Evolutionary conservation across 495 filamentous ascomycete genomes (phyloP).

Genomic region (Tuber brumale): DNA sequence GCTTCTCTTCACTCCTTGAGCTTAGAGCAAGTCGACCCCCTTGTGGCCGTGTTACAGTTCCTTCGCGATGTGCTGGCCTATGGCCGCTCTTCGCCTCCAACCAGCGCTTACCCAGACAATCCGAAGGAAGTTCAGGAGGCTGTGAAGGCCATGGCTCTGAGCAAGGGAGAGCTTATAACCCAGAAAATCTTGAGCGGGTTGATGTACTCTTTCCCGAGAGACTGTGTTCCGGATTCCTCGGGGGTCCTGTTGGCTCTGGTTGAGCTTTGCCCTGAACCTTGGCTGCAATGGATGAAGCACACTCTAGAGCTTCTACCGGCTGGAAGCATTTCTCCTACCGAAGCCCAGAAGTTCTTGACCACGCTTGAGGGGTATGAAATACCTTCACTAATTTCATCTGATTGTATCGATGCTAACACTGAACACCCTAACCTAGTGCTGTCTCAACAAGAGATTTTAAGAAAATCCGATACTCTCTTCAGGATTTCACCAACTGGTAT

Average conservation of each 20-base stretch:
- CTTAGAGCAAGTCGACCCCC: slow-evolving; percentile 80
- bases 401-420: background rate
- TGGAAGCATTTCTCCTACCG: slow-evolving; percentile 64
- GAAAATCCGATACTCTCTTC: slow-evolving; percentile 72
- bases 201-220: slow-evolving; percentile 96
- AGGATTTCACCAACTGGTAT: slow-evolving; percentile 95
- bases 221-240: slow-evolving; percentile 89
- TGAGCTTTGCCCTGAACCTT: slow-evolving; percentile 72
- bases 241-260: slow-evolving; percentile 85
- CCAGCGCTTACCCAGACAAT: slow-evolving; percentile 58
- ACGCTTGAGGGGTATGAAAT: slow-evolving; percentile 45
- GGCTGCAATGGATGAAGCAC: slow-evolving; percentile 67
- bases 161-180: slow-evolving; percentile 69
- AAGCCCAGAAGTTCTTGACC: slow-evolving; percentile 47
- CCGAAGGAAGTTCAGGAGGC: slow-evolving; percentile 59
- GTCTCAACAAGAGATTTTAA: slow-evolving; percentile 36
- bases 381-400: background rate
- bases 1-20: slow-evolving; percentile 78
- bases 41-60: slow-evolving; percentile 87
- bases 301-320: slow-evolving; percentile 77
- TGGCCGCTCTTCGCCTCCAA: slow-evolving; percentile 62
- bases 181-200: slow-evolving; percentile 88
- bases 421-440: slow-evolving; percentile 12
- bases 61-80: slow-evolving; percentile 89
- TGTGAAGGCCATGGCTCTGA: slow-evolving; percentile 63